These are phyloP conservation scores for Eucalyptus globulus DNA, from an alignment of 345 rosid genomes.

Conservation along the genomic window DNA sequence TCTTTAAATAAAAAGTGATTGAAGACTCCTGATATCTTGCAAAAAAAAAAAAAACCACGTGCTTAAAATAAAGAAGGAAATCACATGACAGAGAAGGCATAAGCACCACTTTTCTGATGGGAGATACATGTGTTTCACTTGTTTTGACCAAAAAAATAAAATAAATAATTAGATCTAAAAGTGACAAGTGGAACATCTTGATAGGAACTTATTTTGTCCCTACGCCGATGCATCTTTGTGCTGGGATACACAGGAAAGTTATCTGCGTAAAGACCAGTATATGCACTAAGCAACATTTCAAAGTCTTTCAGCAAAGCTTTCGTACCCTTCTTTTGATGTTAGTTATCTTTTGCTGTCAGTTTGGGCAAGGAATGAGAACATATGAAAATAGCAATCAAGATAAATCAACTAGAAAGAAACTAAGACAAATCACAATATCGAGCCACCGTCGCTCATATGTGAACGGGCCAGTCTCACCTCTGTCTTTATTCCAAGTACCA, in stretches of 20 bases:
- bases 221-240: neutral
- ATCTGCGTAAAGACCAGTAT: neutral
- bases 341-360: neutral
- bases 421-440: neutral
- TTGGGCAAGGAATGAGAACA: neutral
- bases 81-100: neutral
- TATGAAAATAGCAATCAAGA: neutral
- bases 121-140: neutral
- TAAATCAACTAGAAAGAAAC: neutral
- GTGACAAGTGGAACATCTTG: neutral
- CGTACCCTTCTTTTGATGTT: neutral
- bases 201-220: neutral
- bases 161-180: neutral
- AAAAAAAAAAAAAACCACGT: neutral
- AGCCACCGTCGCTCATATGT: rapidly evolving
- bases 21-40: neutral
- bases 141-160: neutral
- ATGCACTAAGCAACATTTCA: neutral
- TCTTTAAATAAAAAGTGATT: neutral
- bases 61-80: neutral
- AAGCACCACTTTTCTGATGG: neutral
- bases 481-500: constrained; percentile 84
- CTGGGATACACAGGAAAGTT: neutral
- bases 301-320: neutral
- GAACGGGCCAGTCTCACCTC: constrained; percentile 41